Evolutionary conservation across 768 basidiomycete species (phyloP).

Genomic region (Mycena belliarum): DNA sequence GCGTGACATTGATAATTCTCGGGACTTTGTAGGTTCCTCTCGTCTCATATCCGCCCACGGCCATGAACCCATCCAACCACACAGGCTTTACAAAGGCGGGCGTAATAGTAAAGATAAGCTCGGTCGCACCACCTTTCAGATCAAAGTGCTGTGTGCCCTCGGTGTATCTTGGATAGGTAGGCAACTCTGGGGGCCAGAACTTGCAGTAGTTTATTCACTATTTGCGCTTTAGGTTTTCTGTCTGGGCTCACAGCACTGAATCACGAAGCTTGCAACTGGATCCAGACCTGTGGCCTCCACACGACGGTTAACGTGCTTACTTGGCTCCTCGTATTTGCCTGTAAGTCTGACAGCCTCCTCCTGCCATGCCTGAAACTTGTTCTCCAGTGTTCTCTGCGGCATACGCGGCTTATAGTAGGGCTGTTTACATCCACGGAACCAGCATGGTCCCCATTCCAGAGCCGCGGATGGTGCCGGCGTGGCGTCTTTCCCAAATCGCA

Average conservation of each 20-base stretch:
- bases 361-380: background rate
- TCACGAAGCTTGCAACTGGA: background rate
- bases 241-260: background rate
- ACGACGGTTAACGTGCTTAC: constrained; percentile 1
- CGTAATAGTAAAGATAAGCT: background rate
- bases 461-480: background rate
- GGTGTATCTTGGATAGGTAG: constrained; percentile 9
- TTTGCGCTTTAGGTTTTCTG: constrained; percentile 3
- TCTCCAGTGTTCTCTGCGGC: constrained; percentile 1
- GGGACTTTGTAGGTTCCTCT: background rate
- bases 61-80: background rate
- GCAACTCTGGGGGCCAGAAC: no score
- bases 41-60: no score
- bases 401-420: background rate
- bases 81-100: constrained; percentile 1
- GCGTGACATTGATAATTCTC: background rate
- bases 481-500: constrained; percentile 1
- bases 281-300: background rate
- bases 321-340: constrained; percentile 7
- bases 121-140: constrained; percentile 6
- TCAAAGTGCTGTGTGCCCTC: background rate
- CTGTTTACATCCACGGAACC: constrained; percentile 6
- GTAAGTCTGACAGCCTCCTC: background rate
- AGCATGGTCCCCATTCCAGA: background rate
- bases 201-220: no score